These are phyloP conservation scores for Stygiomarasmius scandens DNA, from an alignment of 1,284 basidiomycete species.

Conservation along the genomic window DNA sequence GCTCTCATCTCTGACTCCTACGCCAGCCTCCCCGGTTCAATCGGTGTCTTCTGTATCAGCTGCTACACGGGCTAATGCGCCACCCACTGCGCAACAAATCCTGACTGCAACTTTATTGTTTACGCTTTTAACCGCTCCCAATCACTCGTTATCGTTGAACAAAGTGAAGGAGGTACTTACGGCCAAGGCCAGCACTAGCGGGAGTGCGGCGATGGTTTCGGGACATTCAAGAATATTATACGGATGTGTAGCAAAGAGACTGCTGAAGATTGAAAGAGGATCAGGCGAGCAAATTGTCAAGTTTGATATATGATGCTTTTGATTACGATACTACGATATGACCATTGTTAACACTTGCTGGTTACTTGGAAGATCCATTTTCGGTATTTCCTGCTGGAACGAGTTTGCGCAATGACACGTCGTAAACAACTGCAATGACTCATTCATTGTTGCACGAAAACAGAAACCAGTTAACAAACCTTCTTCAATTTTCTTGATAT, in stretches of 20 bases:
- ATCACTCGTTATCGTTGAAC: conserved; percentile 61
- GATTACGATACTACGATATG: background rate
- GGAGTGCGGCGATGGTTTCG: conserved; percentile 41
- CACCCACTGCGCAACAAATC: conserved; percentile 64
- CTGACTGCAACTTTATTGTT: conserved; percentile 68
- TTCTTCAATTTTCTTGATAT: conserved; percentile 90
- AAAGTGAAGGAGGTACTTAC: conserved; percentile 63
- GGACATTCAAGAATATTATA: conserved; percentile 55
- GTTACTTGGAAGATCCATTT: no score
- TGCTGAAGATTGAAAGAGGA: conserved; percentile 74
- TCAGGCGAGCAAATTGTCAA: conserved; percentile 71
- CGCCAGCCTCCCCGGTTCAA: conserved; percentile 46
- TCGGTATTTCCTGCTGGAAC: conserved; percentile 25
- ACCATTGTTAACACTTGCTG: no score
- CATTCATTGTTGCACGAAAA: conserved; percentile 13
- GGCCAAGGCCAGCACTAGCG: conserved; percentile 35
- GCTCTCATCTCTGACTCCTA: conserved; percentile 40
- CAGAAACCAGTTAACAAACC: conserved; percentile 44
- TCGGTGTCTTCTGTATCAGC: conserved; percentile 49
- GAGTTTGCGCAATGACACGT: conserved; percentile 77
- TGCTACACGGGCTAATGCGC: conserved; percentile 34
- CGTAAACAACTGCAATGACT: conserved; percentile 70
- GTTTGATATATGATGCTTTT: conserved; percentile 52
- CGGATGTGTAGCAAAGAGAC: conserved; percentile 70
- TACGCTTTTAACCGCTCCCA: conserved; percentile 52